Evolutionary conservation across 495 filamentous ascomycete genomes (phyloP).

Genomic region (Neurospora sp.): DNA sequence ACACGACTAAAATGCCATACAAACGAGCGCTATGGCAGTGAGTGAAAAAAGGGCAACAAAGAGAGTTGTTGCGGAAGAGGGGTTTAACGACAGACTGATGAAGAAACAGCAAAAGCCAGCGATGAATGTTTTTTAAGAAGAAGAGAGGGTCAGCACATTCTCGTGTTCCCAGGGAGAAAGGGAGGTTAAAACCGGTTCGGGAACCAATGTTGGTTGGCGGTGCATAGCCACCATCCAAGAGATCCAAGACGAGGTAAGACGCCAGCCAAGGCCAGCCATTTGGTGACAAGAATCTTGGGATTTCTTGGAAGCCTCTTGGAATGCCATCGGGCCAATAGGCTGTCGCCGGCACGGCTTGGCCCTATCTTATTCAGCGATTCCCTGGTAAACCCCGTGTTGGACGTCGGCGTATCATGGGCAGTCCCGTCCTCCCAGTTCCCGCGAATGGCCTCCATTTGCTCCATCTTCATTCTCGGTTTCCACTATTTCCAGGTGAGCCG

Average conservation of each 20-base stretch:
- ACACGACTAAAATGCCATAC: constrained; percentile 13
- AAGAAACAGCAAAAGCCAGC: not conserved
- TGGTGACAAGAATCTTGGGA: not conserved
- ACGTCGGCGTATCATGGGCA: not conserved
- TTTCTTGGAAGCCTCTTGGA: constrained; percentile 7
- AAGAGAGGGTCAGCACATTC: not conserved
- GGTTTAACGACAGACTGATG: not conserved
- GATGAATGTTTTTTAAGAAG: not conserved
- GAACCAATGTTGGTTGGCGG: constrained; percentile 1
- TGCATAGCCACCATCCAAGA: constrained; percentile 18
- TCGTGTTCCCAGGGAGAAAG: not conserved
- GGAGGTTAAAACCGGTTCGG: not conserved
- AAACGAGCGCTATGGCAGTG: constrained; percentile 6
- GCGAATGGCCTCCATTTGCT: not conserved
- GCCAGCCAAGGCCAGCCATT: not conserved
- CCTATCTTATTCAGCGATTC: not conserved
- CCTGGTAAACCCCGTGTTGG: not conserved
- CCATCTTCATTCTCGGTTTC: not conserved
- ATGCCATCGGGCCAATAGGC: not conserved
- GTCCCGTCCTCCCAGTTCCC: not conserved
- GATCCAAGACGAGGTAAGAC: constrained; percentile 5
- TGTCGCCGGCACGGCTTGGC: not conserved
- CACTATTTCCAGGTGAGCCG: not conserved
- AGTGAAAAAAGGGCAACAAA: not conserved
- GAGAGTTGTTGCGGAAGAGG: not conserved